Evolutionary conservation across 306 rosid species (phyloP), one percentile per base, ranked within the genome.

Genomic region (Albizia julibrissin): DNA sequence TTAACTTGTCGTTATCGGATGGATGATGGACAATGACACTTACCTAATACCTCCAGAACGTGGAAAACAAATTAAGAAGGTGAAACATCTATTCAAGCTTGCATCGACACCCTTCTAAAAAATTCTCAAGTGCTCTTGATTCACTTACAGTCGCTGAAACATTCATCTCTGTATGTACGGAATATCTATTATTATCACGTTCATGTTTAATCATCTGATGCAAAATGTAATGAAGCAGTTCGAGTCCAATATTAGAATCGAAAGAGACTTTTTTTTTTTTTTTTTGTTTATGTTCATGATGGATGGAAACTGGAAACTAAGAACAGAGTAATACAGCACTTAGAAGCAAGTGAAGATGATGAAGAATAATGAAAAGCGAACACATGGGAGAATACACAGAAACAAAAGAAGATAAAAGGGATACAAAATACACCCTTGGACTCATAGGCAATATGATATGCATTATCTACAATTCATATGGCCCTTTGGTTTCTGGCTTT

Each of bases 401-500:
- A 75, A 58, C 76, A 24, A 3, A 50, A 46, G 18, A 69, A 61
- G 72, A 72, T 8, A 85, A 49, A 69, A 44, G 89, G 87, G 89
- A 80, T 88, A 81, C 83, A 88, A 88, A 87, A 85, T 85, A 80
- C 87, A 87, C 84, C 87, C 92, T 68, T 80, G 87, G 69, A 87
- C 87, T 11, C 85, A 82, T 18, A 73, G 79, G 34, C 65, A 58
- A 22, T 22, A 22, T 58, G 87, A 80, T 13, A 27, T 74, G 82
- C 80, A 66, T n/a, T 69, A 93, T 91, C 85, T 89, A 89, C 96
- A 93, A 77, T 85, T 81, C 79, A 80, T 70, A 80, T 24, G 87
- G 29, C 89, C 89, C 42, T 19, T 37, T 19, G 21, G 19, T 42
- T 39, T 46, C 79, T 46, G 34, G 44, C 81, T 16, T 58, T 82